These are phyloP conservation scores for Spathaspora sp. DNA, from an alignment of 1,139 yeast species.

Conservation along the genomic window DNA sequence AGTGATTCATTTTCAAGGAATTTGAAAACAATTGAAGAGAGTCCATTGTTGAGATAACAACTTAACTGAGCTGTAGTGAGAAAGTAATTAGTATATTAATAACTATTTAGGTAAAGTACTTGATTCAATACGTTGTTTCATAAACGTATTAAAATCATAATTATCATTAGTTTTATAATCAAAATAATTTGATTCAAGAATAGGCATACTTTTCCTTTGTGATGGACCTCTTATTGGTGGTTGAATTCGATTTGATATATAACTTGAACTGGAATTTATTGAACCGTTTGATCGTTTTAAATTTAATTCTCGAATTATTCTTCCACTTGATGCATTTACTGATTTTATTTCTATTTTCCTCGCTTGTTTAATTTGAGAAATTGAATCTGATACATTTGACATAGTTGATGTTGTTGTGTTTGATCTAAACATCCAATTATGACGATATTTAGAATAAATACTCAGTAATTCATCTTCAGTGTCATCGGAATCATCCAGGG, in stretches of 20 bases:
- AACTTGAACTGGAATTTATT: constrained; percentile 16
- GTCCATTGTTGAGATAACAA: constrained; percentile 10
- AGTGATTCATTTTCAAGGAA: constrained; percentile 2
- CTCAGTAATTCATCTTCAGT: constrained; percentile 36
- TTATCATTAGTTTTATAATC: constrained; percentile 30
- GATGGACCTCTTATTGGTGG: neutral
- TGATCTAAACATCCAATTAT: constrained; percentile 27
- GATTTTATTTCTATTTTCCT: neutral
- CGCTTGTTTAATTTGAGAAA: neutral
- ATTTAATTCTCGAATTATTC: constrained; percentile 8
- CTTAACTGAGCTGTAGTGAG: too few species aligned
- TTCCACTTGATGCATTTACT: constrained; percentile 5
- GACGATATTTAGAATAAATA: constrained; percentile 45
- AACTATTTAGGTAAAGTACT: neutral
- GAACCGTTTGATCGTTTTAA: constrained; percentile 15
- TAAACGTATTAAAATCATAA: constrained; percentile 40
- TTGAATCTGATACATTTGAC: neutral
- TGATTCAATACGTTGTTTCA: constrained; percentile 24
- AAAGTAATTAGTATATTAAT: too few species aligned
- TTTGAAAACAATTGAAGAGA: constrained; percentile 17
- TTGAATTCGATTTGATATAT: constrained; percentile 21
- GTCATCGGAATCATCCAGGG: neutral
- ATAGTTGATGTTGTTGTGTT: constrained; percentile 14
- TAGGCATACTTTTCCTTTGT: constrained; percentile 10
- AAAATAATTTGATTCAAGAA: constrained; percentile 19